phyloP scores from a whole-genome alignment of 2,329 filamentous ascomycete genomes.

The Colletotrichum echinochloae region DNA sequence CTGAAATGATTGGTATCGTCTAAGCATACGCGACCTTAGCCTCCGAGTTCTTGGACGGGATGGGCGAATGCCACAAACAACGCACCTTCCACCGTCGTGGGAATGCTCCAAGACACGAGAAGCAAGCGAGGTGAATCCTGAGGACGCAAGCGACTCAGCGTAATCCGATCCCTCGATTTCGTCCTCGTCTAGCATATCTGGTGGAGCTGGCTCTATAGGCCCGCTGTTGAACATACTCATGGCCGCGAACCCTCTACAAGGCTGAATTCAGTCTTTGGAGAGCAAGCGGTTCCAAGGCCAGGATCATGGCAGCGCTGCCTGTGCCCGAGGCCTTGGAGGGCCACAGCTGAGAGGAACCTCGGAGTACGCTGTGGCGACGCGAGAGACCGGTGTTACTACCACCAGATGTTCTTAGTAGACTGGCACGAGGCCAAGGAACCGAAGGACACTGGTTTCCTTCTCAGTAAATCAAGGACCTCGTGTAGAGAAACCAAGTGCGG shows the following conservation, averaged over 20 bases:
- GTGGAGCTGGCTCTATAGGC: constrained; percentile 38
- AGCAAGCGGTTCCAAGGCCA: not conserved
- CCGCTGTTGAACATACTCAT: constrained; percentile 34
- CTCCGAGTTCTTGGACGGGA: not conserved
- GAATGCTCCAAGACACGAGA: constrained; percentile 40
- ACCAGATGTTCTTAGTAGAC: not conserved
- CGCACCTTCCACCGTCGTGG: constrained; percentile 41
- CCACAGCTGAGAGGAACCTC: not conserved
- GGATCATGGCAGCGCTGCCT: constrained; percentile 7
- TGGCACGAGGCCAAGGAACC: not conserved
- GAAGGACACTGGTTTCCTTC: not conserved
- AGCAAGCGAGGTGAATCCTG: constrained; percentile 56
- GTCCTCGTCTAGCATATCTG: constrained; percentile 24
- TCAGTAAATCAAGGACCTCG: not conserved
- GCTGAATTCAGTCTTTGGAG: not conserved
- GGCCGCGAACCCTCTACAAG: not conserved
- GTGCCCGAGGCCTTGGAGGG: not conserved
- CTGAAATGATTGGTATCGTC: constrained; percentile 62
- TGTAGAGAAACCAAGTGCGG: not conserved
- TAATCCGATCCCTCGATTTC: constrained; percentile 53
- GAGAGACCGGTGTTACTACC: not conserved
- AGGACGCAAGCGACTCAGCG: constrained; percentile 51
- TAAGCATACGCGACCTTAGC: constrained; percentile 42
- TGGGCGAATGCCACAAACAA: not conserved
- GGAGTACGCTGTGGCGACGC: not conserved